These are phyloP conservation scores for Fusarium domesticum DNA, from an alignment of 2,329 filamentous ascomycete genomes.

Conservation along the genomic window DNA sequence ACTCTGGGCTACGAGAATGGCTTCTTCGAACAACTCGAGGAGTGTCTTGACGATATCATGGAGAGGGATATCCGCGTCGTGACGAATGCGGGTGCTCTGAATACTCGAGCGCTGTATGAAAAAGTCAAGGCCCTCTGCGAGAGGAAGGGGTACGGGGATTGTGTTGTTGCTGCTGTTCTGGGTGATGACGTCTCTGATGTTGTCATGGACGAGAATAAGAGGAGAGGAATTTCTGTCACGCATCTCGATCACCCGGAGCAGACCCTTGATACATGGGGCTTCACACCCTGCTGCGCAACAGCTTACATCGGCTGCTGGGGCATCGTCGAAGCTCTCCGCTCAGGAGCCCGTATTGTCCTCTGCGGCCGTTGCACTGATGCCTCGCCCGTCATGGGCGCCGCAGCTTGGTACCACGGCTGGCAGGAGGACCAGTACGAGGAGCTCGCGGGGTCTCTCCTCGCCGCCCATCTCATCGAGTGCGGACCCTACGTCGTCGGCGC, in stretches of 20 bases:
- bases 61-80: conserved; percentile 36
- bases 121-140: conserved; percentile 32
- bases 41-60: conserved; percentile 37
- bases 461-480: conserved; percentile 55
- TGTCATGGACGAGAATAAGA: conserved; percentile 13
- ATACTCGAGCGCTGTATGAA: conserved; percentile 34
- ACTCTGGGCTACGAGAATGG: conserved; percentile 36
- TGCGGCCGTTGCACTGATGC: conserved; percentile 50
- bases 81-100: conserved; percentile 41
- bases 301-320: conserved; percentile 51
- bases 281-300: conserved; percentile 27
- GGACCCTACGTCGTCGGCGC: conserved; percentile 52
- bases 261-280: conserved; percentile 29
- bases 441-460: conserved; percentile 49
- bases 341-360: conserved; percentile 47
- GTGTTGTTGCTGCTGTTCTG: conserved; percentile 37
- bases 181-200: conserved; percentile 39
- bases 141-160: conserved; percentile 26
- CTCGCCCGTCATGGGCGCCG: conserved; percentile 53
- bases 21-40: conserved; percentile 44
- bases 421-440: conserved; percentile 43
- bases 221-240: conserved; percentile 16
- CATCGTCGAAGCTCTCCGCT: conserved; percentile 42
- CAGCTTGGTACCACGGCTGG: conserved; percentile 56
- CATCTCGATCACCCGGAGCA: conserved; percentile 32